These are phyloP conservation scores for Phaeosphaeriaceae sp. DNA, from an alignment of 2,329 filamentous ascomycete genomes.

Conservation along the genomic window DNA sequence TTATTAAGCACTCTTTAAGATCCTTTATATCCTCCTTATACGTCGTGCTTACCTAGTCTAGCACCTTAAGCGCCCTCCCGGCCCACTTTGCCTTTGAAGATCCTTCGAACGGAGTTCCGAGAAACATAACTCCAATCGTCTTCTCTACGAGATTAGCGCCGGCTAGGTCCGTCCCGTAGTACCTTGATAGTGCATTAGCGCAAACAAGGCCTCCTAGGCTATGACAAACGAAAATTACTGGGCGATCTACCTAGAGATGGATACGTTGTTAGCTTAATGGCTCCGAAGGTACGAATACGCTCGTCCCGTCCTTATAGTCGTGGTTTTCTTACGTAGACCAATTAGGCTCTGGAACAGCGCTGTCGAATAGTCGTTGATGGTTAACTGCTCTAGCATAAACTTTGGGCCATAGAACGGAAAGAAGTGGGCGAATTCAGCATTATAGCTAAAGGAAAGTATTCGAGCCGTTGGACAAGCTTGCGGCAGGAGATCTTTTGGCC, in stretches of 20 bases:
- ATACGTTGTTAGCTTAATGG: neutral
- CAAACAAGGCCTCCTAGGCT: constrained; percentile 19
- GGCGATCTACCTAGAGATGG: constrained; percentile 1
- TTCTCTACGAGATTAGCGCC: neutral
- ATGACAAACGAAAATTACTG: constrained; percentile 18
- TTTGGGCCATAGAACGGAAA: constrained; percentile 7
- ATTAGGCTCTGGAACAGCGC: constrained; percentile 11
- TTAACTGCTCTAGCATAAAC: constrained; percentile 7
- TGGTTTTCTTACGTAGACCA: constrained; percentile 8
- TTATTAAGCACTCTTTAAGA: constrained; percentile 8
- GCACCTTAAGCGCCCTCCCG: constrained; percentile 7
- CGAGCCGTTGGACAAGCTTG: constrained; percentile 14
- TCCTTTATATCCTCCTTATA: constrained; percentile 16
- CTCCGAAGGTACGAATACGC: neutral
- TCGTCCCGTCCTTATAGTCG: constrained; percentile 7
- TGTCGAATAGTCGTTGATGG: constrained; percentile 16
- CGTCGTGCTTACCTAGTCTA: constrained; percentile 10
- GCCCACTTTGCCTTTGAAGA: constrained; percentile 13
- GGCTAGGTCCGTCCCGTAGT: constrained; percentile 7
- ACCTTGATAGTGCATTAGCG: constrained; percentile 14
- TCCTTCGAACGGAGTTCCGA: constrained; percentile 13
- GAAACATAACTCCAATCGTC: neutral
- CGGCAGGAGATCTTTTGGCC: constrained; percentile 19
- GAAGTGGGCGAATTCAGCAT: constrained; percentile 16
- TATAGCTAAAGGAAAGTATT: constrained; percentile 22